Conservation (phyloP, 176 grass and related monocot genomes). For the Carex kokanica region DNA sequence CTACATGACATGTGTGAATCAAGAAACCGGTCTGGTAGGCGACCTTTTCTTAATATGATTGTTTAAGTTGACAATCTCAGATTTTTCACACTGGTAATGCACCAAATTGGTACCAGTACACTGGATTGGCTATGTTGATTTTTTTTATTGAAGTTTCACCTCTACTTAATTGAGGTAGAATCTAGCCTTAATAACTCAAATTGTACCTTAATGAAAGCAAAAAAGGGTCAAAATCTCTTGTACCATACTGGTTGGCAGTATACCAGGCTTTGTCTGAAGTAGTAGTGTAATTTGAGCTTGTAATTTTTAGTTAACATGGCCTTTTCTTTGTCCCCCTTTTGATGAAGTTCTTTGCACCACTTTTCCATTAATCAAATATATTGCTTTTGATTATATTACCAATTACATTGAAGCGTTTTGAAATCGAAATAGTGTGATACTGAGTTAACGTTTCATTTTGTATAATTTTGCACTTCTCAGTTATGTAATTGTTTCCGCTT, state of each 20-base stretch:
- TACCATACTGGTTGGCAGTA: background rate
- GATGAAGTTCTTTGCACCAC: background rate
- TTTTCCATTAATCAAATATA: background rate
- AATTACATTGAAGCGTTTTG: background rate
- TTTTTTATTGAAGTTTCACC: background rate
- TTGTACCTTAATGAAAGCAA: background rate
- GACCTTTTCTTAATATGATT: background rate
- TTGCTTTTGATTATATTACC: background rate
- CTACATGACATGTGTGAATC: slow-evolving; percentile 72
- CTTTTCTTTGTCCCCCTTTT: background rate
- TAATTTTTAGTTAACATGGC: background rate
- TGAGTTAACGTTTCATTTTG: slow-evolving; percentile 33
- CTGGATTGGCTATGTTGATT: background rate
- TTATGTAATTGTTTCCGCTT: slow-evolving; percentile 23
- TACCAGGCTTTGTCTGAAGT: background rate
- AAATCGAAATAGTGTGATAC: slow-evolving; percentile 52
- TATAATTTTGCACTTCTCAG: slow-evolving; percentile 1
- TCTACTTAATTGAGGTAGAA: background rate
- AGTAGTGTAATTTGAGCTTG: background rate
- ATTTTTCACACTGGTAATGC: background rate
- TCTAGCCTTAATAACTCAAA: background rate
- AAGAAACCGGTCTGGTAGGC: slow-evolving; percentile 55
- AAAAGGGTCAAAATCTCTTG: background rate
- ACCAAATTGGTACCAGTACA: background rate
- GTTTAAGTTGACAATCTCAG: background rate